Evolutionary conservation across 2,329 filamentous ascomycete species (phyloP).

Genomic region (Dactylellina leptospora): DNA sequence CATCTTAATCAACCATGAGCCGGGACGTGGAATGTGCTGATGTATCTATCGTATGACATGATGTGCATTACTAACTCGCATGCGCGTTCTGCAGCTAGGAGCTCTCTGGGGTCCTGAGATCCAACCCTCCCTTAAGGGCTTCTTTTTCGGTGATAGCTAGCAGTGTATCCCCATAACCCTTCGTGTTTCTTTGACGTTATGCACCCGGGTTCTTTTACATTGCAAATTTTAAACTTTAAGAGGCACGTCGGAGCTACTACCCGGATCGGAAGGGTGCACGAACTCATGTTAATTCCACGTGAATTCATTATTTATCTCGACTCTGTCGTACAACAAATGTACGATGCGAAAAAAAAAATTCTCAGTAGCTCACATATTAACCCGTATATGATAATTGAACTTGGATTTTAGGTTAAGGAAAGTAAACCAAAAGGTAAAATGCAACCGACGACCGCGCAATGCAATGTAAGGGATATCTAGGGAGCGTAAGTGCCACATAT

Average conservation of each 20-base stretch:
- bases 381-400: background rate
- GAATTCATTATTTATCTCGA: background rate
- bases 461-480: slow-evolving; percentile 28
- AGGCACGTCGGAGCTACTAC: slow-evolving; percentile 27
- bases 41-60: too few relatives aligned
- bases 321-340: slow-evolving; percentile 7
- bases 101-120: too few relatives aligned
- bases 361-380: background rate
- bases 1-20: too few relatives aligned
- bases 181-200: too few relatives aligned
- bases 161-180: too few relatives aligned
- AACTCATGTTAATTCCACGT: slow-evolving; percentile 7
- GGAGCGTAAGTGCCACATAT: slow-evolving; percentile 23
- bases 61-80: too few relatives aligned
- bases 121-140: too few relatives aligned
- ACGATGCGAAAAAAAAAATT: background rate
- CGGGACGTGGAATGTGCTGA: too few relatives aligned
- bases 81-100: too few relatives aligned
- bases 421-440: slow-evolving; percentile 22
- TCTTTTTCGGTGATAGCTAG: too few relatives aligned
- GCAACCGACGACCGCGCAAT: slow-evolving; percentile 35
- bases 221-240: slow-evolving; percentile 4
- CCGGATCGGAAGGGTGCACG: slow-evolving; percentile 33
- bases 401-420: background rate
- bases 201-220: too few relatives aligned